phyloP scores from a whole-genome alignment of 208 protist species.

The Trypanosoma melophagium region DNA sequence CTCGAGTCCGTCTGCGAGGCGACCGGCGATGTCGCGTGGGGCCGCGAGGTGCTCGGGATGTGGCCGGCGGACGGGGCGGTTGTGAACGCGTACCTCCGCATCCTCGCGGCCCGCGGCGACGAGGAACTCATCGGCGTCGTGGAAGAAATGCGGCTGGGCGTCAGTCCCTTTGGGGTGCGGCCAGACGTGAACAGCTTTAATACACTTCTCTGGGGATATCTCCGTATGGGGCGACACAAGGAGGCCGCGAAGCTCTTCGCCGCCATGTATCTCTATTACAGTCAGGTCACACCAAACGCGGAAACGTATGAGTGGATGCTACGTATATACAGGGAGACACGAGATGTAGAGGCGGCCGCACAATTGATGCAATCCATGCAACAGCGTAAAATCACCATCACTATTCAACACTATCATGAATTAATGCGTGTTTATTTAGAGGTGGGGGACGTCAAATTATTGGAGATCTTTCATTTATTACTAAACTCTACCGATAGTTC shows the following conservation, averaged over 20 bases:
- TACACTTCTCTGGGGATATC: constrained; percentile 47
- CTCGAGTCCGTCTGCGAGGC: constrained; percentile 56
- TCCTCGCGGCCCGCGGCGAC: constrained; percentile 64
- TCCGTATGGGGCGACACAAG: constrained; percentile 28
- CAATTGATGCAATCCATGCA: constrained; percentile 39
- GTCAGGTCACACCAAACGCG: constrained; percentile 49
- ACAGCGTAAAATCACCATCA: constrained; percentile 22
- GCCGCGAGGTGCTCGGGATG: constrained; percentile 56
- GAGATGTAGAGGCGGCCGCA: constrained; percentile 36
- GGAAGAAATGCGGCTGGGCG: constrained; percentile 70
- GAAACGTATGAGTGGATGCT: constrained; percentile 77
- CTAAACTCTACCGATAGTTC: constrained; percentile 8
- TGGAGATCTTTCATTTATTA: constrained; percentile 55
- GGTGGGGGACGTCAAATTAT: constrained; percentile 41
- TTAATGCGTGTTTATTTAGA: constrained; percentile 56
- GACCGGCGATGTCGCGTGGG: constrained; percentile 41
- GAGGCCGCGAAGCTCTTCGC: constrained; percentile 31
- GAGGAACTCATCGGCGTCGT: constrained; percentile 41
- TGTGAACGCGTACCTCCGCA: constrained; percentile 67
- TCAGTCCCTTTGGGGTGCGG: constrained; percentile 56
- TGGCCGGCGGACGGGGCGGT: too few species aligned
- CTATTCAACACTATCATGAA: constrained; percentile 46
- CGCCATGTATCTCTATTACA: constrained; percentile 33
- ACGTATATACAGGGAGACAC: constrained; percentile 31
- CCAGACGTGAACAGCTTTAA: constrained; percentile 80